A percentile compares a stretch with the other conserved stretches of the same genome.
Evolutionary conservation across 1,139 yeast species (phyloP).

Genomic region (Suhomyces maxii): DNA sequence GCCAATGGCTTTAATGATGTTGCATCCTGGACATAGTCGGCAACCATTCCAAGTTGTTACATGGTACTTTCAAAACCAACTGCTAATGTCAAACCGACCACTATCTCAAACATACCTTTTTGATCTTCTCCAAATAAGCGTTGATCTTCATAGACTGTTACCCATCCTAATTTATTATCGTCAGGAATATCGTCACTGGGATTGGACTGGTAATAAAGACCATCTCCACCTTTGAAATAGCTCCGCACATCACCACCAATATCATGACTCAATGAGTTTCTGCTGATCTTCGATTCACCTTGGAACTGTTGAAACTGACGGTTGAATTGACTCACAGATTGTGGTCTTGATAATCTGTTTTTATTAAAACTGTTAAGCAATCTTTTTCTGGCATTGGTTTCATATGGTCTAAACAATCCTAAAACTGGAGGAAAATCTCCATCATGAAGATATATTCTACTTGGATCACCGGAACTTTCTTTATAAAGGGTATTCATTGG

Average conservation of each 20-base stretch:
- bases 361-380: slow-evolving; percentile 29
- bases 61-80: slow-evolving; percentile 45
- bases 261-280: slow-evolving; percentile 15
- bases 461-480: slow-evolving; percentile 20
- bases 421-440: slow-evolving; percentile 40
- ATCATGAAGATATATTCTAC: slow-evolving; percentile 35
- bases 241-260: slow-evolving; percentile 32
- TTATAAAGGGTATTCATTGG: slow-evolving; percentile 23
- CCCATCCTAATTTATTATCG: slow-evolving; percentile 62
- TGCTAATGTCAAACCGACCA: slow-evolving; percentile 55
- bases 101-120: slow-evolving; percentile 55
- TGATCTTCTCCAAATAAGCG: slow-evolving; percentile 19
- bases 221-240: slow-evolving; percentile 57
- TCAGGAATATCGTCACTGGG: slow-evolving; percentile 63
- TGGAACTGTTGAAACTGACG: slow-evolving; percentile 5
- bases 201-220: slow-evolving; percentile 41
- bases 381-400: slow-evolving; percentile 42
- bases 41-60: neutral
- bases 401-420: slow-evolving; percentile 56
- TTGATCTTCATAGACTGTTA: slow-evolving; percentile 55
- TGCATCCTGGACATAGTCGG: too few species aligned
- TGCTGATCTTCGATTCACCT: slow-evolving; percentile 4
- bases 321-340: neutral
- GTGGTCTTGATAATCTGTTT: slow-evolving; percentile 7
- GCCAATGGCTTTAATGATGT: too few species aligned